These are phyloP conservation scores for Turritis glabra DNA, from an alignment of 345 rosid species.

Conservation along the genomic window DNA sequence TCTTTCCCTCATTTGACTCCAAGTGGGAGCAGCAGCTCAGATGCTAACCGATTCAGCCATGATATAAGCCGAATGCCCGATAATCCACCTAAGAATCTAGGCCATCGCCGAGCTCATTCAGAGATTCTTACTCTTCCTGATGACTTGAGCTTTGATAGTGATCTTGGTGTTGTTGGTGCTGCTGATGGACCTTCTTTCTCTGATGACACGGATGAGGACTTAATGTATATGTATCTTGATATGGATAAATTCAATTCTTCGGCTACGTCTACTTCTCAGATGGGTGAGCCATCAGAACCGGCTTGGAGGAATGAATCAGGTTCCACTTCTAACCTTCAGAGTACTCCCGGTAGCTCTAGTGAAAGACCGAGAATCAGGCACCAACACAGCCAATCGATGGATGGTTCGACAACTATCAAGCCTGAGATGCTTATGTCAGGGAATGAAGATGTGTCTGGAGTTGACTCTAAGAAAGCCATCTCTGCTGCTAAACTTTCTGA, in stretches of 20 bases:
- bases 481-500: slow-evolving; percentile 96
- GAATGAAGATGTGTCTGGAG: slow-evolving; percentile 55
- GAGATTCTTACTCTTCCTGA: slow-evolving; percentile 93
- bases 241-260: slow-evolving; percentile 87
- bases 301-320: slow-evolving; percentile 25
- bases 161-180: slow-evolving; percentile 81
- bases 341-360: slow-evolving; percentile 43
- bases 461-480: slow-evolving; percentile 80
- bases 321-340: slow-evolving; percentile 36
- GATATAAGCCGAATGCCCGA: slow-evolving; percentile 87
- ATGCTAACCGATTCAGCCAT: slow-evolving; percentile 60
- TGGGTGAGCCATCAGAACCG: slow-evolving; percentile 52
- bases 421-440: slow-evolving; percentile 83
- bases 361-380: slow-evolving; percentile 91
- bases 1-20: slow-evolving; percentile 48
- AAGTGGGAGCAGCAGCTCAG: slow-evolving; percentile 48
- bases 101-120: slow-evolving; percentile 95
- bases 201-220: slow-evolving; percentile 79
- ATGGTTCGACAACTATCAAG: slow-evolving; percentile 72
- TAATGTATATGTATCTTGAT: slow-evolving; percentile 74
- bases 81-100: slow-evolving; percentile 76
- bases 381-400: slow-evolving; percentile 95
- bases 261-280: slow-evolving; percentile 58
- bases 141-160: slow-evolving; percentile 89
- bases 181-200: slow-evolving; percentile 69